Base-by-base conservation (phyloP, 2,329 filamentous ascomycete species). In the Claviceps arundinis region DNA sequence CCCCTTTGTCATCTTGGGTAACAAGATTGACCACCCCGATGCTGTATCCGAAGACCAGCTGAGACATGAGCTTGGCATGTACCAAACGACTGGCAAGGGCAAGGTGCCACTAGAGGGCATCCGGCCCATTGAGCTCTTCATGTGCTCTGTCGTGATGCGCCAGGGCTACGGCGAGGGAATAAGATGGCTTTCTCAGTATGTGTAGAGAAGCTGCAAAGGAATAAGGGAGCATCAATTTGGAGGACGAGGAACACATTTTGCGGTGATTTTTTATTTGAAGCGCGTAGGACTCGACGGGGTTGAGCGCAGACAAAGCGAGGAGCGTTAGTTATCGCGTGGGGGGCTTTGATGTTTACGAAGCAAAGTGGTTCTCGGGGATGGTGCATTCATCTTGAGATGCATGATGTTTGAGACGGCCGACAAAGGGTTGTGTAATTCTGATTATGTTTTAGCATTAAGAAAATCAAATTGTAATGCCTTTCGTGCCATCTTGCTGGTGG, bases 1-100 rank as follows among this genome's bases (percentile, higher is more conserved):
- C 8, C 93, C 93, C 51, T 97, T 97, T 70, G 81, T 97, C 56
- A 82, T 98, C 61, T 81, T 98, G 57, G 93, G 93, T 62, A 98
- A 98, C 82, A 98, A 98, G 82, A 98, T 98, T 70, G 93, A 98
- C 70, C 90, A 97, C 75, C 90, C 90, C 51, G 87, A 94, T 61
- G 93, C 93, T 57, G 84, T 97, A 51, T 91, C 86, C 59, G 93
- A 98, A 78, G 91, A 97, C 63, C 89, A 96, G 74, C 80, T 97
- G 65, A 82, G 93, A 70, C 85, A 91, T 68, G 86, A 90, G 69
- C 77, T 98, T 54, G 93, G 93, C 57, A 73, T 98, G 64, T 97
- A 94, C 73, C 91, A 97, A 73, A 95, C 90, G 52, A 95, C 89
- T 56, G 90, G 90, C 63, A 95, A 96, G 80, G 89, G 89, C 71